Evolutionary conservation across 352 stramenopile species (phyloP).

Genomic region (Pythium guiyangense): DNA sequence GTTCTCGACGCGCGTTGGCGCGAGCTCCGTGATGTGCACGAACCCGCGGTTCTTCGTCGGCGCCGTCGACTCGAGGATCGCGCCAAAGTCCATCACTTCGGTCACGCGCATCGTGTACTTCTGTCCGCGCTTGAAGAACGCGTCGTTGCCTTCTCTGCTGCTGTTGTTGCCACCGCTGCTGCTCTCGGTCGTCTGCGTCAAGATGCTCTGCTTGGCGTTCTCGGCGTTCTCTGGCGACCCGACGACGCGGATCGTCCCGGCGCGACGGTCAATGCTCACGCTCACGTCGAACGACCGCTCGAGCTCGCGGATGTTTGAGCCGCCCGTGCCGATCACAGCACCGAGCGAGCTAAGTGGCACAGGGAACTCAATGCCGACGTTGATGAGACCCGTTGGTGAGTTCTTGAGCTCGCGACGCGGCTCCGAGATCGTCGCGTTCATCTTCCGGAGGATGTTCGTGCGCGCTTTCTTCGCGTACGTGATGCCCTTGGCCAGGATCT

Average conservation of each 20-base stretch:
- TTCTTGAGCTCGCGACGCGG: constrained; percentile 58
- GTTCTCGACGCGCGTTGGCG: constrained; percentile 52
- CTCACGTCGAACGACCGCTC: constrained; percentile 53
- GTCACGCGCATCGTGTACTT: constrained; percentile 91
- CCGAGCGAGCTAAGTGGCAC: constrained; percentile 54
- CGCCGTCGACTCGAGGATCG: constrained; percentile 77
- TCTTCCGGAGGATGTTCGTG: constrained; percentile 76
- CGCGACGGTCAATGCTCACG: constrained; percentile 77
- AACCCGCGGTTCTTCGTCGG: constrained; percentile 86
- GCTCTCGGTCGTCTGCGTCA: constrained; percentile 29
- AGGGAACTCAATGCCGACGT: constrained; percentile 54
- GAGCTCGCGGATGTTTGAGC: constrained; percentile 69
- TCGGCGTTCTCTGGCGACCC: constrained; percentile 65
- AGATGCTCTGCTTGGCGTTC: constrained; percentile 71
- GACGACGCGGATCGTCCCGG: constrained; percentile 88
- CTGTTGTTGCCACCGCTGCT: constrained; percentile 8
- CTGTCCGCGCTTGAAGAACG: constrained; percentile 85
- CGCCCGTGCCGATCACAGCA: constrained; percentile 68
- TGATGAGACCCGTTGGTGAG: constrained; percentile 27
- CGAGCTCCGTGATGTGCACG: constrained; percentile 94
- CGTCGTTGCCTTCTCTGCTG: constrained; percentile 11
- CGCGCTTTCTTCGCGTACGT: constrained; percentile 80
- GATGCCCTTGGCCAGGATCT: constrained; percentile 84
- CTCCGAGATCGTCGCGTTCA: constrained; percentile 68
- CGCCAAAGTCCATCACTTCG: constrained; percentile 95